Conservation (phyloP, 2,329 filamentous ascomycete genomes). For the Penicillium sp. region DNA sequence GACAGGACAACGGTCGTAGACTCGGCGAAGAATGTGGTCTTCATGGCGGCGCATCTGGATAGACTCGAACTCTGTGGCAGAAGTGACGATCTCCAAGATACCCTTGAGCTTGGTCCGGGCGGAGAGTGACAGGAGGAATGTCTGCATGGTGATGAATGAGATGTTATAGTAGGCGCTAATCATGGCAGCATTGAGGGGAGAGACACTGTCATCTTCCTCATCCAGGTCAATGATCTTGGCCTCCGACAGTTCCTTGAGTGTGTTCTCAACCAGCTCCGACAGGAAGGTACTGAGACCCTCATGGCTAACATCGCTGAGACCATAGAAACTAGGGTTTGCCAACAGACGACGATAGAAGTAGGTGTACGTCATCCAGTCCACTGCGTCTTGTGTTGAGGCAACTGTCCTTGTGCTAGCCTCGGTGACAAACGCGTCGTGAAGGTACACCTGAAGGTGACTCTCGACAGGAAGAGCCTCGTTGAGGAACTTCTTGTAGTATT, state of each 20-base stretch:
- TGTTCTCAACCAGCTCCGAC: conserved; percentile 92
- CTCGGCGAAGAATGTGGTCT: conserved; percentile 81
- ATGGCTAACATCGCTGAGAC: conserved; percentile 82
- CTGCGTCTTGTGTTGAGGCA: conserved; percentile 91
- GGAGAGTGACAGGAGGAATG: conserved; percentile 88
- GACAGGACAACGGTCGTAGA: conserved; percentile 92
- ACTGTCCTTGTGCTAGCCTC: conserved; percentile 97
- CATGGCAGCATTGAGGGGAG: conserved; percentile 93
- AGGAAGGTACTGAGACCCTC: conserved; percentile 93
- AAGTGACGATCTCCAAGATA: conserved; percentile 94
- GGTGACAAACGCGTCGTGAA: conserved; percentile 95
- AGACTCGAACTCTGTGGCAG: conserved; percentile 92
- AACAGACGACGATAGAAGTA: conserved; percentile 96
- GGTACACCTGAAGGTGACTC: conserved; percentile 86
- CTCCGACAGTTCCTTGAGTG: conserved; percentile 85
- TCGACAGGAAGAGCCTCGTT: conserved; percentile 95
- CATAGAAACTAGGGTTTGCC: conserved; percentile 96
- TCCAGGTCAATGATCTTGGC: conserved; percentile 96
- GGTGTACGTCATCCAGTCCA: conserved; percentile 98
- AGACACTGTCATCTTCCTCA: conserved; percentile 87
- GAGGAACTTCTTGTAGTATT: conserved; percentile 99
- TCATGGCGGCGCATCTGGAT: conserved; percentile 95
- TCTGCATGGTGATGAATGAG: conserved; percentile 99
- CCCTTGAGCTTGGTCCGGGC: conserved; percentile 93
- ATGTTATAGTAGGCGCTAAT: conserved; percentile 99